Conservation (phyloP, 2,329 filamentous ascomycete species). For the Colletotrichum kahawae region DNA sequence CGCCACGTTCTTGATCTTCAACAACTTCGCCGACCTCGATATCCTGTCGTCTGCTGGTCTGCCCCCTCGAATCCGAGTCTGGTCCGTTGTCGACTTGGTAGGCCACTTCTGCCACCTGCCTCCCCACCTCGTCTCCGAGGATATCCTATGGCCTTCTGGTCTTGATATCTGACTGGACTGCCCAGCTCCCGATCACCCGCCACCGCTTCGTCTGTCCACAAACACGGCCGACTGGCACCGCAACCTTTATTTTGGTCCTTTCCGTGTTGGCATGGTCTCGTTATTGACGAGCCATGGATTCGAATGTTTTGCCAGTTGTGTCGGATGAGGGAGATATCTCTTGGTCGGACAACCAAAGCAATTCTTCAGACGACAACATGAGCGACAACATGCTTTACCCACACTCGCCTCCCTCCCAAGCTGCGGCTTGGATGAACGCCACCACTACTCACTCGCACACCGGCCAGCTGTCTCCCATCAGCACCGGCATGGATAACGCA, state of each 20-base stretch:
- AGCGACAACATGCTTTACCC: slow-evolving; percentile 30
- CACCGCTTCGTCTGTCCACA: background rate
- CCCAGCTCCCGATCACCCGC: background rate
- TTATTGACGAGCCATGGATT: slow-evolving; percentile 54
- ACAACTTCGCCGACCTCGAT: background rate
- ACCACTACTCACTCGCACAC: slow-evolving; percentile 40
- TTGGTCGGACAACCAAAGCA: slow-evolving; percentile 52
- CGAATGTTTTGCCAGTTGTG: slow-evolving; percentile 41
- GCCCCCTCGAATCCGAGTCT: background rate
- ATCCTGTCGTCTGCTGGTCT: background rate
- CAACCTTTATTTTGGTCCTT: background rate
- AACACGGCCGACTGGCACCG: background rate
- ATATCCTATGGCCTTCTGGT: background rate
- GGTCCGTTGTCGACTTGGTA: background rate
- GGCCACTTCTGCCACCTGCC: background rate
- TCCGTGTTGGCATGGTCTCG: slow-evolving; percentile 43
- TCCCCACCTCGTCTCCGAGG: background rate
- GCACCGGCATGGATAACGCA: slow-evolving; percentile 51
- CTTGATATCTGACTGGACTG: slow-evolving; percentile 16
- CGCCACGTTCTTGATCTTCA: slow-evolving; percentile 4
- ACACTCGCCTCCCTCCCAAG: slow-evolving; percentile 41
- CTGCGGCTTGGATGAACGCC: slow-evolving; percentile 29
- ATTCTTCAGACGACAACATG: slow-evolving; percentile 48
- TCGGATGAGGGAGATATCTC: slow-evolving; percentile 46
- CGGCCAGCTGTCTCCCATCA: slow-evolving; percentile 59